A percentile compares a stretch with the other conserved stretches of the same genome.
These are phyloP conservation scores for Calonectria hongkongensis DNA, from an alignment of 2,329 filamentous ascomycete genomes.

Conservation along the genomic window DNA sequence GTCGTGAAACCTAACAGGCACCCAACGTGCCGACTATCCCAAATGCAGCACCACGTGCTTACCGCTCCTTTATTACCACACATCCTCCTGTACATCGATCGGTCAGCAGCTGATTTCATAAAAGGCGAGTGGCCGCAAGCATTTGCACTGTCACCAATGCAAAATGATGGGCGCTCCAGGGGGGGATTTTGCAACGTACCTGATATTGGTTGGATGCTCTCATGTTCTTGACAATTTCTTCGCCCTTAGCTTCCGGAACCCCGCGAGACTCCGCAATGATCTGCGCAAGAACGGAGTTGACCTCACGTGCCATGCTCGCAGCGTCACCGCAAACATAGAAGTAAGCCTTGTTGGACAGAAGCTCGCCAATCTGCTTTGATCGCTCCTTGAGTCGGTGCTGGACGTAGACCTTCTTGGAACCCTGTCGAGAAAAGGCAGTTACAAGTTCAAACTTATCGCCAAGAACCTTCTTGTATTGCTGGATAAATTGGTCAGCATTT, in stretches of 20 bases:
- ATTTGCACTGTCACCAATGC: constrained; percentile 18
- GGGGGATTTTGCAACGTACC: constrained; percentile 69
- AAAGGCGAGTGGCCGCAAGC: neutral
- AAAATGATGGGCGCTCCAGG: neutral
- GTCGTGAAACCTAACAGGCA: constrained; percentile 50
- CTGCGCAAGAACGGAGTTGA: constrained; percentile 89
- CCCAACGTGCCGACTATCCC: constrained; percentile 48
- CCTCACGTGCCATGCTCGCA: constrained; percentile 96
- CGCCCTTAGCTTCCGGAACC: constrained; percentile 88
- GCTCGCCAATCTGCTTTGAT: constrained; percentile 88
- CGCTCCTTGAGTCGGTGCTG: constrained; percentile 93
- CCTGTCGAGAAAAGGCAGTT: constrained; percentile 95
- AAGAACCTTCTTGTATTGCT: constrained; percentile 89
- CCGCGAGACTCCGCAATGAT: constrained; percentile 91
- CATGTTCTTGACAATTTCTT: constrained; percentile 98
- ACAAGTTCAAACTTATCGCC: constrained; percentile 93
- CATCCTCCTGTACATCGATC: constrained; percentile 75
- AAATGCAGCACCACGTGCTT: constrained; percentile 41
- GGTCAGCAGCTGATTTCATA: constrained; percentile 42
- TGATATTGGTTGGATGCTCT: constrained; percentile 96
- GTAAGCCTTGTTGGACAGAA: constrained; percentile 90
- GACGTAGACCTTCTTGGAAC: constrained; percentile 93
- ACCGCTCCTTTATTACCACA: constrained; percentile 75
- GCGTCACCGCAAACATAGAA: constrained; percentile 99
- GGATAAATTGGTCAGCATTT: constrained; percentile 53